Evolutionary conservation across 2,329 filamentous ascomycete species (phyloP).

Genomic region (Pyrenophora teres): DNA sequence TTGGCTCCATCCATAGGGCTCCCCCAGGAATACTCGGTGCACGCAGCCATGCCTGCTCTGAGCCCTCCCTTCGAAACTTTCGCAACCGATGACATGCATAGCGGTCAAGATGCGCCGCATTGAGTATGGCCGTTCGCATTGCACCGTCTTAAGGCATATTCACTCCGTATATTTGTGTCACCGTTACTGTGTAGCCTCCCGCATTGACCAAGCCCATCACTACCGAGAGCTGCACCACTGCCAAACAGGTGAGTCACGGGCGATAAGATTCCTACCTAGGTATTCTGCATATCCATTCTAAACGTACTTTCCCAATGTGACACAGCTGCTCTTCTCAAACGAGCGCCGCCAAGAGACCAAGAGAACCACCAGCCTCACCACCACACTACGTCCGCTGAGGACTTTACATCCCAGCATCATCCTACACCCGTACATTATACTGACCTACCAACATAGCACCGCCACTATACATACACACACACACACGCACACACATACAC

Average conservation of each 20-base stretch:
- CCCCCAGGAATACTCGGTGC: slow-evolving; percentile 28
- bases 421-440: too few species aligned
- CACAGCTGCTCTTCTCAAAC: too few species aligned
- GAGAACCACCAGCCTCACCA: too few species aligned
- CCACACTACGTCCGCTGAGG: too few species aligned
- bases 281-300: too few species aligned
- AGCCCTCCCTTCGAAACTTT: slow-evolving; percentile 13
- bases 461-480: background rate
- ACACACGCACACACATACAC: background rate
- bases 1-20: slow-evolving; percentile 3
- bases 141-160: slow-evolving; percentile 2
- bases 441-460: too few species aligned
- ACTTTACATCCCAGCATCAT: background rate
- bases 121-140: slow-evolving; percentile 11
- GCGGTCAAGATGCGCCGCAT: slow-evolving; percentile 1
- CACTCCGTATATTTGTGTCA: background rate
- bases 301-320: too few species aligned
- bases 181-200: slow-evolving; percentile 9
- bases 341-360: background rate
- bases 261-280: too few species aligned
- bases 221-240: background rate
- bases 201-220: slow-evolving; percentile 6
- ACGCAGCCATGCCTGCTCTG: slow-evolving; percentile 29
- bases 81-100: slow-evolving; percentile 38
- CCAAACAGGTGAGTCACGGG: too few species aligned